Conservation (phyloP, 2,329 filamentous ascomycete species). For the Clonostachys solani region DNA sequence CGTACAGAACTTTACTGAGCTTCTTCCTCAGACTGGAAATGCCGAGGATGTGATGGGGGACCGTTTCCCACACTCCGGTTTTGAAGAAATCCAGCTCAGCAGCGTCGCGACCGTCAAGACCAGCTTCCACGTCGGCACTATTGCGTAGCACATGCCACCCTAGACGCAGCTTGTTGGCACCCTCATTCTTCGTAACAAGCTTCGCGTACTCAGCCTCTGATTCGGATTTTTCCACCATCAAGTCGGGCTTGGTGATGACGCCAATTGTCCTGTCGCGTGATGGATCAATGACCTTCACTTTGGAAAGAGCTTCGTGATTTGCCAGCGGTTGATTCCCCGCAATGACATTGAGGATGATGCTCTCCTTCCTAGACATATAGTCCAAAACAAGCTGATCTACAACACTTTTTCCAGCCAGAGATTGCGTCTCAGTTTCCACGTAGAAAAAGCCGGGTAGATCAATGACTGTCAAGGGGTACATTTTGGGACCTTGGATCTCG, state of each 20-base stretch:
- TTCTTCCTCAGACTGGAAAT: conserved; percentile 4
- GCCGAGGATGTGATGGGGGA: conserved; percentile 6
- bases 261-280: conserved; percentile 43
- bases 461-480: conserved; percentile 45
- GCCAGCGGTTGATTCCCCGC: conserved; percentile 43
- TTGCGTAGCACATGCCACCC: conserved; percentile 50
- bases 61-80: conserved; percentile 10
- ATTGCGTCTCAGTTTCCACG: conserved; percentile 21
- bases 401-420: conserved; percentile 17
- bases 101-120: conserved; percentile 12
- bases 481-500: conserved; percentile 35
- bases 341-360: conserved; percentile 53
- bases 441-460: conserved; percentile 47
- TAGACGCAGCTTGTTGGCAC: conserved; percentile 20
- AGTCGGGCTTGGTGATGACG: conserved; percentile 54
- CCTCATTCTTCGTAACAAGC: conserved; percentile 17
- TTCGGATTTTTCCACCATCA: conserved; percentile 14
- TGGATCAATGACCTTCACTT: conserved; percentile 35
- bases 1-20: conserved; percentile 4
- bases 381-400: conserved; percentile 32
- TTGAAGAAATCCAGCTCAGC: conserved; percentile 19
- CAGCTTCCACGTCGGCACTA: conserved; percentile 18
- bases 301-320: conserved; percentile 45
- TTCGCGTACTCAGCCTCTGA: no score
- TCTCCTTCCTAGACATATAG: conserved; percentile 55